These are phyloP conservation scores for Friedmanniomyces simplex DNA, from an alignment of 495 filamentous ascomycete species.

Conservation along the genomic window DNA sequence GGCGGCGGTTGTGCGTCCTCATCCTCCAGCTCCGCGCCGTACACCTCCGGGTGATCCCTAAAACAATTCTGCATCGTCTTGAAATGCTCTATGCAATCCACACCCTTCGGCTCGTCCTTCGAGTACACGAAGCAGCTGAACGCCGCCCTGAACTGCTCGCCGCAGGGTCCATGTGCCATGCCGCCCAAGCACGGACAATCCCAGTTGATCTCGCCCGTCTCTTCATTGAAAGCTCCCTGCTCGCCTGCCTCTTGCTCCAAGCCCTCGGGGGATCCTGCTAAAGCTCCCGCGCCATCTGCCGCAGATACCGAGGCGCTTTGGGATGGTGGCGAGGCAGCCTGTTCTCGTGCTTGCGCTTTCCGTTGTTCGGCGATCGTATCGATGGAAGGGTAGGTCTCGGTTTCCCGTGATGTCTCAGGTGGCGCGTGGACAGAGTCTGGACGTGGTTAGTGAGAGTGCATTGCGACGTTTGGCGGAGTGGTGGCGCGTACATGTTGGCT, in stretches of 20 bases:
- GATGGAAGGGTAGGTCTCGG: conserved; percentile 27
- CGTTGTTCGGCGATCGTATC: conserved; percentile 27
- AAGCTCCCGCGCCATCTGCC: conserved; percentile 13
- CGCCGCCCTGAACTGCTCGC: conserved; percentile 83
- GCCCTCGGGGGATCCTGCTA: conserved; percentile 36
- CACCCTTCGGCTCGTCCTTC: conserved; percentile 91
- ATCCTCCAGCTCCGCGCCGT: conserved; percentile 79
- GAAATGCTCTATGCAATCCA: conserved; percentile 97
- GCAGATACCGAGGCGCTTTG: conserved; percentile 4
- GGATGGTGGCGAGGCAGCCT: conserved; percentile 5
- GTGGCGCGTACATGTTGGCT: conserved; percentile 55
- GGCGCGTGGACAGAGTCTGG: conserved; percentile 16
- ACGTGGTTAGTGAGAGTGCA: neutral
- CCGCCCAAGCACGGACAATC: conserved; percentile 95
- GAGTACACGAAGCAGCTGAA: conserved; percentile 98
- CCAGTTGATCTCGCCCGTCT: conserved; percentile 99
- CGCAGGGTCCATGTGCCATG: conserved; percentile 95
- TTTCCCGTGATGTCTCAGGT: conserved; percentile 25
- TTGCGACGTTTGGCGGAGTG: neutral
- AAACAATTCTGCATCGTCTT: conserved; percentile 98
- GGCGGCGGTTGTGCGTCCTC: no score
- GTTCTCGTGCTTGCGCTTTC: conserved; percentile 15
- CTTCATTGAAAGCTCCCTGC: conserved; percentile 91
- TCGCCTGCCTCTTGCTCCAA: conserved; percentile 71
- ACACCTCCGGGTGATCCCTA: conserved; percentile 77